Evolutionary conservation across 2,329 filamentous ascomycete genomes (phyloP), one percentile per base, ranked within the genome.

Genomic region (Fusarium luffae): DNA sequence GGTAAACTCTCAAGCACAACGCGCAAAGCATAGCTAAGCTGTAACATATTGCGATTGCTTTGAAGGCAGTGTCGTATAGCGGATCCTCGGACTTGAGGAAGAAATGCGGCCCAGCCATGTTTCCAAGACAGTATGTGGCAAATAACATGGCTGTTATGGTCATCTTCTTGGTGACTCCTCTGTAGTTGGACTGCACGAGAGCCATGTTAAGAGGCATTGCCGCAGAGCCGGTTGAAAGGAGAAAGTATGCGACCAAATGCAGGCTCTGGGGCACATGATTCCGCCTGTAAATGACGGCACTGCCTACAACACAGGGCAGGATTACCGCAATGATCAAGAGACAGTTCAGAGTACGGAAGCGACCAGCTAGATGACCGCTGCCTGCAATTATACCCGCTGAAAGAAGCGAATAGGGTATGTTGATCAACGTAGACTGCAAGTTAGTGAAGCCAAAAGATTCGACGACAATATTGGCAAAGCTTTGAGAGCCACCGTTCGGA

Each of bases 401-500:
- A 48, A 89, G 80, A 16, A 88, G 66, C 1, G 86, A 88, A 66
- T 88, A 87, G 3, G 87, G 87, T 56, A 89, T 87, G 69, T 87
- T 87, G 75, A 90, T 82, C 32, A 88, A 82, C 19, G 85, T 83
- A 2, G 85, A 84, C 73, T 88, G 81, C 32, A 89, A 77, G 40
- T 82, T 81, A 0, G 84, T 84, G 74, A 88, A 88, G 11, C 85
- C 84, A 52, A 89, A 88, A 7, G 85, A 86, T 47, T 79, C 81
- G 73, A 88, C 82, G 55, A 88, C 84, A 37, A 88, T 81, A 71
- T 88, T 89, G 42, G 85, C 84, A 50, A 89, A 89, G 69, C 84
- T 86, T 69, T 87, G 85, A 1, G 86, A 88, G 25, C 88, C 88
- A 32, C 88, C 88, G 65, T 90, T 90, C 42, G 88, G 87, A 25